These are phyloP conservation scores for Xylariaceae sp. DNA, from an alignment of 2,329 filamentous ascomycete species.

Conservation along the genomic window DNA sequence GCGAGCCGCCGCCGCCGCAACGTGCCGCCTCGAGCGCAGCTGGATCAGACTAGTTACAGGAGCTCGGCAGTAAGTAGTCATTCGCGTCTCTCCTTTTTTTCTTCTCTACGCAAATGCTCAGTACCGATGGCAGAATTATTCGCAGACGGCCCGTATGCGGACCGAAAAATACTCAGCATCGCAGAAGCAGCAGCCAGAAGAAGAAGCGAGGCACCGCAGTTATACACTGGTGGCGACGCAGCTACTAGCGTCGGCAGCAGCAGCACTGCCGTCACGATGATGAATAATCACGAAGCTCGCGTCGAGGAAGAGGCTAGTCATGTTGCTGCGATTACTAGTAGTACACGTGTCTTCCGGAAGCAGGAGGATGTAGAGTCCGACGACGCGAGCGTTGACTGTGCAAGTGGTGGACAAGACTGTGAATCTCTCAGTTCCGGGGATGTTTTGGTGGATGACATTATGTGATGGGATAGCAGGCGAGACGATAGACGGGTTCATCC, in stretches of 20 bases:
- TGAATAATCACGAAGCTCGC: background rate
- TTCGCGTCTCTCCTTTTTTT: background rate
- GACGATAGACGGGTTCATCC: too few species aligned
- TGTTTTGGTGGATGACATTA: too few species aligned
- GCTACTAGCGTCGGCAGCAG: background rate
- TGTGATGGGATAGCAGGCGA: too few species aligned
- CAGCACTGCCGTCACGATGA: background rate
- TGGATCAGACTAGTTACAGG: background rate
- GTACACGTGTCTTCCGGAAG: too few species aligned
- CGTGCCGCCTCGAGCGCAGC: too few species aligned
- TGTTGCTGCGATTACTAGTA: background rate
- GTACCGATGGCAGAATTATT: too few species aligned
- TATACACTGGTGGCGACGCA: background rate
- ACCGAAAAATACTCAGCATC: background rate
- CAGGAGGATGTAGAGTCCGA: too few species aligned
- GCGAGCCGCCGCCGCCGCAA: too few species aligned
- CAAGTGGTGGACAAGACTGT: too few species aligned
- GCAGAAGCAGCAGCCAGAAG: background rate
- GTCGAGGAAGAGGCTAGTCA: background rate
- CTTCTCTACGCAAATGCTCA: background rate
- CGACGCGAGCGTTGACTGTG: too few species aligned
- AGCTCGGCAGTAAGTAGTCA: background rate
- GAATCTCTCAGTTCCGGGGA: too few species aligned
- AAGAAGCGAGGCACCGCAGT: too few species aligned
- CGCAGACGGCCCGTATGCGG: background rate